Conservation (phyloP, 1,139 yeast genomes). For the Pichia sp. region DNA sequence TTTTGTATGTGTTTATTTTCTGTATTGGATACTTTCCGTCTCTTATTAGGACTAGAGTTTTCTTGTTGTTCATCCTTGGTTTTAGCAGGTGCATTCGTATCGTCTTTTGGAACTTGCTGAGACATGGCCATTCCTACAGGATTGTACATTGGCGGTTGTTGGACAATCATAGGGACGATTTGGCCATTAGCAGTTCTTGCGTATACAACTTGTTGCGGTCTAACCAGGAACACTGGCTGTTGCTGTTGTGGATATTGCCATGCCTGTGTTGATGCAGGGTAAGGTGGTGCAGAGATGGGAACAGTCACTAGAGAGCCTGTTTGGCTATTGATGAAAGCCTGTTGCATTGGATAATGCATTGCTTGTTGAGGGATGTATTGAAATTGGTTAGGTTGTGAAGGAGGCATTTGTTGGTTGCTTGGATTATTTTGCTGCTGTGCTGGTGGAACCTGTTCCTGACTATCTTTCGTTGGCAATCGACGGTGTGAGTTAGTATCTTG, state of each 20-base stretch:
- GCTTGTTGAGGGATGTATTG: slow-evolving; percentile 1
- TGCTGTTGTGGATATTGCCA: neutral
- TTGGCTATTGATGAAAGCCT: neutral
- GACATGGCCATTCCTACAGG: neutral
- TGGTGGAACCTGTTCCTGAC: too few relatives aligned
- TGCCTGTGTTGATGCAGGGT: neutral
- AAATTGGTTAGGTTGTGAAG: neutral
- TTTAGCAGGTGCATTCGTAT: neutral
- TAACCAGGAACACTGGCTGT: neutral
- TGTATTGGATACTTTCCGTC: slow-evolving; percentile 6
- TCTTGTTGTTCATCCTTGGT: too few relatives aligned
- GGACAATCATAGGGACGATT: slow-evolving; percentile 7
- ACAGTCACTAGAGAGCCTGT: neutral
- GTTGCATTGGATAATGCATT: neutral
- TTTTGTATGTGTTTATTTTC: neutral
- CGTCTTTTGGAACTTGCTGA: neutral
- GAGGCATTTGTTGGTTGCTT: neutral
- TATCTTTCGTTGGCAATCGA: neutral
- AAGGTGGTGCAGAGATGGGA: neutral
- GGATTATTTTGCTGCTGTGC: neutral
- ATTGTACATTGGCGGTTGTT: neutral
- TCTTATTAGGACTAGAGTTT: neutral
- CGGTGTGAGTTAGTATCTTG: neutral
- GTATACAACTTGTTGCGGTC: slow-evolving; percentile 3
- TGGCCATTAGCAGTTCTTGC: slow-evolving; percentile 9